A percentile compares a stretch with the other conserved stretches of the same genome.
Evolutionary conservation across 371 early-diverging fungal species (phyloP).

Genomic region (Mortierella sp.): DNA sequence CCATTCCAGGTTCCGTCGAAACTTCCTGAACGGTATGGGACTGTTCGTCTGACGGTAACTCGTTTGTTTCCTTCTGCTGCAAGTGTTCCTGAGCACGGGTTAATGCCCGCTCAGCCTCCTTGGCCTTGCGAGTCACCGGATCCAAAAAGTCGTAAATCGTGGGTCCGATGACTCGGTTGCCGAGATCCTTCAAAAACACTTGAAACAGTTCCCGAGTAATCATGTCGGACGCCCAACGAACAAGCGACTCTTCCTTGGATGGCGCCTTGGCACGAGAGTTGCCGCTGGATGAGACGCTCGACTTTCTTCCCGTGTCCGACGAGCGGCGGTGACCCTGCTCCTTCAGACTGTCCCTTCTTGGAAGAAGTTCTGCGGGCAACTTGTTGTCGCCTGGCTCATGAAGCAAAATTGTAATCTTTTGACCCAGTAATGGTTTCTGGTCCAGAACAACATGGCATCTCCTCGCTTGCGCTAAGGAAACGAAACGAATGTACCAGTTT

Average conservation of each 20-base stretch:
- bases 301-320: constrained; percentile 34
- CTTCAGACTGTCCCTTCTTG: constrained; percentile 28
- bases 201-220: constrained; percentile 67
- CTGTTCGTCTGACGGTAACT: constrained; percentile 17
- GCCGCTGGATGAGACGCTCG: constrained; percentile 5
- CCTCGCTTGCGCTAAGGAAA: constrained; percentile 66
- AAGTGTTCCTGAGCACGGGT: constrained; percentile 13
- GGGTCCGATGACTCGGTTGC: constrained; percentile 69
- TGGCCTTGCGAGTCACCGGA: constrained; percentile 47
- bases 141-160: constrained; percentile 69
- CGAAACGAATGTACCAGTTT: constrained; percentile 73
- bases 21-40: constrained; percentile 17
- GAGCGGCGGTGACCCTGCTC: constrained; percentile 40
- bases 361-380: constrained; percentile 45
- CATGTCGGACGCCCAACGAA: constrained; percentile 61
- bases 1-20: constrained; percentile 26
- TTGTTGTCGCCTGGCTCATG: constrained; percentile 59
- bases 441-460: constrained; percentile 63
- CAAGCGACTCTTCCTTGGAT: constrained; percentile 46
- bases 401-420: constrained; percentile 61
- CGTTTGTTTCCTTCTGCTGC: constrained; percentile 20
- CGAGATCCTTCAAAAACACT: constrained; percentile 73
- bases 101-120: constrained; percentile 29
- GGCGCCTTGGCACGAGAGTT: constrained; percentile 34
- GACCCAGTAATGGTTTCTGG: constrained; percentile 63